Percentiles rank a stretch among this genome's conserved stretches.
These are phyloP conservation scores for Lachnellula hyalina DNA, from an alignment of 2,329 filamentous ascomycete species.

Conservation along the genomic window DNA sequence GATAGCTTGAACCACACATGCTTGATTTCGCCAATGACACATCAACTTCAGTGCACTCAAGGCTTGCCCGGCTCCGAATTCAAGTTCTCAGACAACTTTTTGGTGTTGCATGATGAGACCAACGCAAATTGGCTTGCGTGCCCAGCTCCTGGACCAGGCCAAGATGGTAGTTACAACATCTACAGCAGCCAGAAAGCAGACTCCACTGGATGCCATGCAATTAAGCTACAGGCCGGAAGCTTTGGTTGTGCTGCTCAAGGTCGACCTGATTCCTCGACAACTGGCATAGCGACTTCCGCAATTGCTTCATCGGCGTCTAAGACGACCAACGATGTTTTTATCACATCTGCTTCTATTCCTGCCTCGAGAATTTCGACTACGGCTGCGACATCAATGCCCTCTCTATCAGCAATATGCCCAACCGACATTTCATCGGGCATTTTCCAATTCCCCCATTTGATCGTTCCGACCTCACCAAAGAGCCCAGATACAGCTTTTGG, in stretches of 20 bases:
- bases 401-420: constrained; percentile 15
- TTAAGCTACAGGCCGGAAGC: constrained; percentile 22
- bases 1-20: constrained; percentile 23
- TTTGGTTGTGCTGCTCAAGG: constrained; percentile 24
- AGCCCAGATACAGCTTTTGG: constrained; percentile 18
- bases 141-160: constrained; percentile 19
- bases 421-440: constrained; percentile 17
- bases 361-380: background rate
- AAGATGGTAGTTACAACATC: constrained; percentile 26
- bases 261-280: background rate
- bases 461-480: constrained; percentile 24
- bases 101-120: constrained; percentile 15
- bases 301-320: background rate
- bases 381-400: background rate
- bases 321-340: background rate
- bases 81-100: constrained; percentile 16
- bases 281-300: background rate
- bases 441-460: constrained; percentile 27
- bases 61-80: constrained; percentile 16
- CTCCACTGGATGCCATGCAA: constrained; percentile 21
- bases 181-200: constrained; percentile 19
- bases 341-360: background rate
- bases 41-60: constrained; percentile 23
- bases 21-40: constrained; percentile 16
- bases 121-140: constrained; percentile 24